phyloP scores from a whole-genome alignment of 768 basidiomycete species.

The Pulveroboletus frians region DNA sequence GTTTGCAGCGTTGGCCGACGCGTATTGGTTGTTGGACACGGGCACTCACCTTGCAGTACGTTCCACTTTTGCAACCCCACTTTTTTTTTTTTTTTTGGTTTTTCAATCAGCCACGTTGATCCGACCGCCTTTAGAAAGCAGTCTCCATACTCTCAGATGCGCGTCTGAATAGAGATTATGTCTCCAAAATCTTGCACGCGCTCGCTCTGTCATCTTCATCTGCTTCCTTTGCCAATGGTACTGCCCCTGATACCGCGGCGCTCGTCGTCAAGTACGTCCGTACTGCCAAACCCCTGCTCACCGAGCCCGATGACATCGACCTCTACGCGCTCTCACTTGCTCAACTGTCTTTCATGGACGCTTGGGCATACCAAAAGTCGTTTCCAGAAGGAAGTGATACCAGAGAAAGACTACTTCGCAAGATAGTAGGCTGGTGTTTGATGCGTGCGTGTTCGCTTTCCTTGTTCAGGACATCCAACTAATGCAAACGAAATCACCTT shows the following conservation, averaged over 20 bases:
- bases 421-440: constrained; percentile 63
- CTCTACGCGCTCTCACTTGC: constrained; percentile 66
- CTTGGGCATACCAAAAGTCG: constrained; percentile 71
- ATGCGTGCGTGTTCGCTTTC: constrained; percentile 47
- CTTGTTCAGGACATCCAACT: neutral
- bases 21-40: constrained; percentile 79
- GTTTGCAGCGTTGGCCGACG: constrained; percentile 70
- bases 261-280: constrained; percentile 72
- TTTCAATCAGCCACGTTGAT: neutral
- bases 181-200: constrained; percentile 72
- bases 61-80: constrained; percentile 14
- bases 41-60: constrained; percentile 61
- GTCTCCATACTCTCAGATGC: constrained; percentile 69
- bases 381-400: constrained; percentile 57
- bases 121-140: constrained; percentile 44
- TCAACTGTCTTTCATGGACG: constrained; percentile 58
- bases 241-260: constrained; percentile 13
- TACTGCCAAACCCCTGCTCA: constrained; percentile 67
- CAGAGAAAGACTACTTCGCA: constrained; percentile 50
- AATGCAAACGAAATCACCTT: neutral
- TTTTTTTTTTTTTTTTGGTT: neutral
- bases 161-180: constrained; percentile 69
- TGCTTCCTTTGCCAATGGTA: constrained; percentile 25
- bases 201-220: constrained; percentile 39
- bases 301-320: constrained; percentile 65